Evolutionary conservation across 73 alveolate genomes (phyloP).

Genomic region (Breviolum minutum): DNA sequence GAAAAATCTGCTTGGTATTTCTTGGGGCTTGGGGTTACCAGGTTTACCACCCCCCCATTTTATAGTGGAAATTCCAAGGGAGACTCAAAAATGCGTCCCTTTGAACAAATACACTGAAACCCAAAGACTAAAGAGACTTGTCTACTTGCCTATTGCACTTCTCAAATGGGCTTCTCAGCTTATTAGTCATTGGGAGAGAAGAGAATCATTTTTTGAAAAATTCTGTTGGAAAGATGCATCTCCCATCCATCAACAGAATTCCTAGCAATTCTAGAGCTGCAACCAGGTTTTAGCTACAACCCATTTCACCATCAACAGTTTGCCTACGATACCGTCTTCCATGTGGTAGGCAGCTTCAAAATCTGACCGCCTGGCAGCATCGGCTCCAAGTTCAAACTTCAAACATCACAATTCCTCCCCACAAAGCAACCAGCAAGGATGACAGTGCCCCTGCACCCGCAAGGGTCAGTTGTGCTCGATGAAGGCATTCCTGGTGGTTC

Average conservation of each 20-base stretch:
- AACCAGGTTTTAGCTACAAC: not conserved
- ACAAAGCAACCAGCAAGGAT: not conserved
- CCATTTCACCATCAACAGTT: not conserved
- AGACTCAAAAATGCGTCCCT: too few species aligned
- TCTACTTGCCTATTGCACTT: too few species aligned
- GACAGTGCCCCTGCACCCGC: slow-evolving; percentile 75
- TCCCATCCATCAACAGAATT: not conserved
- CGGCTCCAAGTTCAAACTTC: not conserved
- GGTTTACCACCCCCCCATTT: too few species aligned
- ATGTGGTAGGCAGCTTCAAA: slow-evolving; percentile 52
- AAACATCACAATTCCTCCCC: not conserved
- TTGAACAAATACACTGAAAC: too few species aligned
- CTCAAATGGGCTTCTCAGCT: too few species aligned
- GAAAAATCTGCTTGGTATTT: too few species aligned
- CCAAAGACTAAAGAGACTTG: too few species aligned
- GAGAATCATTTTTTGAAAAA: too few species aligned
- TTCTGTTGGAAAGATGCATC: too few species aligned
- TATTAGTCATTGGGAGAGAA: too few species aligned
- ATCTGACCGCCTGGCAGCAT: slow-evolving; percentile 51
- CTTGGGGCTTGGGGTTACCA: too few species aligned
- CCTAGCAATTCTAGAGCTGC: not conserved
- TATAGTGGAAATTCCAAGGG: too few species aligned
- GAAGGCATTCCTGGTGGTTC: slow-evolving; percentile 45
- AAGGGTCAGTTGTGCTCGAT: slow-evolving; percentile 22
- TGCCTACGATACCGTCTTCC: slow-evolving; percentile 68